Base-by-base conservation (phyloP, 371 early-diverging fungal species). In the Syncephalastrum monosporum region DNA sequence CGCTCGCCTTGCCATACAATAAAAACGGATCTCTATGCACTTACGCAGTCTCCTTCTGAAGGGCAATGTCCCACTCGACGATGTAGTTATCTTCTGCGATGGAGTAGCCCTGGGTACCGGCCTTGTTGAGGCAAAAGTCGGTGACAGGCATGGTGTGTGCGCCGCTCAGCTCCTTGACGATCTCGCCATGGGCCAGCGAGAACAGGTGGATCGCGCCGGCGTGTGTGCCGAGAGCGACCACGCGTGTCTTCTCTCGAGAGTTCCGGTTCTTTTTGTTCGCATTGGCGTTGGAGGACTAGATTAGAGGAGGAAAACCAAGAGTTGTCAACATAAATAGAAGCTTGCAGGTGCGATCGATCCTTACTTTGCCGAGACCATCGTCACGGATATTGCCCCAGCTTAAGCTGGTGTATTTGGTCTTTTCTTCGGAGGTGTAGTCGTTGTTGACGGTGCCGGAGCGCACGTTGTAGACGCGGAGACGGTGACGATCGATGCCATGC, bases 51-150 rank as follows among this genome's bases (percentile, higher is more conserved):
- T 81, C 84, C 14, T 67, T 69, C 47, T 77, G 84, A 55, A 81
- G 82, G 45, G 71, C 71, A 54, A 91, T 71, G 62, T 90, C 83
- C 91, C 91, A 91, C 64, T 87, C 90, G 16, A 88, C 81, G 61
- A 89, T 74, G 48, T 75, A 56, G 38, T 82, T 82, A 59, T 91
- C 90, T 54, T 84, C 82, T 33, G 82, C 80, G 27, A 82, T 74
- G 13, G 90, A 90, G 60, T 79, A 90, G 17, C 84, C 90, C 41
- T 72, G 71, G 13, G 71, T 72, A 16, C 84, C 84, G 52, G 77
- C 79, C 49, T 69, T 74, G 17, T 77, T 78, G 63, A 91, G 80
- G 15, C 79, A 79, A 61, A 92, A 85, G 64, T 89, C 90, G 24
- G 77, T 75, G 15, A 92, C 81, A 19, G 84, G 74, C 47, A 77